These are phyloP conservation scores for Stachybotrys chartarum DNA, from an alignment of 2,329 filamentous ascomycete species.

Conservation along the genomic window DNA sequence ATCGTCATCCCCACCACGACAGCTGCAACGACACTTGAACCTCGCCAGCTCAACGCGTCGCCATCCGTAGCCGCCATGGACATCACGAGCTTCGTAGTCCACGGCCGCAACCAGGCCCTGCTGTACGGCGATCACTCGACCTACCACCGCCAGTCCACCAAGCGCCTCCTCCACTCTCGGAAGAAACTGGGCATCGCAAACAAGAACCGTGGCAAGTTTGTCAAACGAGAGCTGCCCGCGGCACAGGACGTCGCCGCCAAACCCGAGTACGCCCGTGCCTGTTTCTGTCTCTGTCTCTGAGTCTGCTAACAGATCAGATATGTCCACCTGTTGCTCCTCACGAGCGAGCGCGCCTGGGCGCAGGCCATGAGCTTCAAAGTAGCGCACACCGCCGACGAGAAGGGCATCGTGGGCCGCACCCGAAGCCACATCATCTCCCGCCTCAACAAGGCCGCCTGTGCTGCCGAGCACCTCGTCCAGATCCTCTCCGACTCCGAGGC, in stretches of 20 bases:
- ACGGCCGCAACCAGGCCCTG: slow-evolving; percentile 73
- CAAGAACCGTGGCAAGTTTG: slow-evolving; percentile 80
- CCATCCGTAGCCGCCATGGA: slow-evolving; percentile 54
- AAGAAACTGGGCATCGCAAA: slow-evolving; percentile 81
- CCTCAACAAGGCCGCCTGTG: slow-evolving; percentile 68
- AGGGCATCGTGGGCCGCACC: slow-evolving; percentile 70
- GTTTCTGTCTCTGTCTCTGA: not conserved
- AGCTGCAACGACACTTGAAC: not conserved
- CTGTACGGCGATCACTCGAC: slow-evolving; percentile 82
- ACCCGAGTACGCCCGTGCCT: slow-evolving; percentile 54
- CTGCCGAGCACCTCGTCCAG: slow-evolving; percentile 60
- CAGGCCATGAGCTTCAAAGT: slow-evolving; percentile 94
- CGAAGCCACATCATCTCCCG: slow-evolving; percentile 86
- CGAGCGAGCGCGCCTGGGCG: slow-evolving; percentile 87
- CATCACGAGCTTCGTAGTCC: slow-evolving; percentile 77
- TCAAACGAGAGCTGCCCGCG: slow-evolving; percentile 61
- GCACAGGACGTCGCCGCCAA: slow-evolving; percentile 68
- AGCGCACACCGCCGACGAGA: slow-evolving; percentile 69
- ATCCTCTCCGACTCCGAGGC: slow-evolving; percentile 58
- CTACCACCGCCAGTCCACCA: slow-evolving; percentile 73
- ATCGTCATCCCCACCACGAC: not conserved
- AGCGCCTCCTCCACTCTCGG: slow-evolving; percentile 73
- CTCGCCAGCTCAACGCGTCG: not conserved
- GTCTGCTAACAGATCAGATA: slow-evolving; percentile 44
- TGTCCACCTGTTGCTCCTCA: slow-evolving; percentile 72